Evolutionary conservation across 1,139 yeast species (phyloP), one percentile per base, ranked within the genome.

Genomic region (Pichia sp.): DNA sequence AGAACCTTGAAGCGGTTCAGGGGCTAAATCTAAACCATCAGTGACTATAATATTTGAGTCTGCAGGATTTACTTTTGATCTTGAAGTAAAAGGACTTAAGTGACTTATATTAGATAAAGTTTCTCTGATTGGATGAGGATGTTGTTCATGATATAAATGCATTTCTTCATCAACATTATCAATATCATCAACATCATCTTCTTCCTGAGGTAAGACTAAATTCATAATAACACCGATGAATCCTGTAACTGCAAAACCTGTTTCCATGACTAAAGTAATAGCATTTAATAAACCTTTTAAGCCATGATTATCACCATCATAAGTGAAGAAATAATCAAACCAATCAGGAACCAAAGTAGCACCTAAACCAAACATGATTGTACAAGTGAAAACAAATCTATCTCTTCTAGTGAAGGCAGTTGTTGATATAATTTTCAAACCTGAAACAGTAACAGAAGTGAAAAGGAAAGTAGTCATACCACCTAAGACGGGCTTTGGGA

Each of bases 381-480:
- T 71, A 27, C 86, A 81, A 2, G 96, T 85, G 47, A 88, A 74
- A 42, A 89, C 79, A 62, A 89, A 85, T 58, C 97, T 73, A 66
- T 88, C 95, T 67, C 96, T 79, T 71, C 96, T 79, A 18, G 92
- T 83, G 69, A 88, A 86, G 47, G 83, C 82, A 45, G 82, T 76
- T 48, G 82, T 73, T 20, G 94, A 70, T 55, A 88, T 85, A 63
- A 89, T 85, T 60, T 83, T 80, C 53, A 89, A 68, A 61, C 97
- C 97, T 1, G 95, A 85, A 38, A 86, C 92, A 0, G 95, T 90
- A 46, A 89, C 96, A 13, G 95, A 80, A 34, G 90, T 78, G 74
- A 87, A 89, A 52, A 89, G 71, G 71, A 88, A 89, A 6, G 95
- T 75, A 29, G 96, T 88, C 95, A 88, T 86, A 54, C 96, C 96